Evolutionary conservation across 768 basidiomycete species (phyloP).

Genomic region (Pleurotus salmoneostramineus): DNA sequence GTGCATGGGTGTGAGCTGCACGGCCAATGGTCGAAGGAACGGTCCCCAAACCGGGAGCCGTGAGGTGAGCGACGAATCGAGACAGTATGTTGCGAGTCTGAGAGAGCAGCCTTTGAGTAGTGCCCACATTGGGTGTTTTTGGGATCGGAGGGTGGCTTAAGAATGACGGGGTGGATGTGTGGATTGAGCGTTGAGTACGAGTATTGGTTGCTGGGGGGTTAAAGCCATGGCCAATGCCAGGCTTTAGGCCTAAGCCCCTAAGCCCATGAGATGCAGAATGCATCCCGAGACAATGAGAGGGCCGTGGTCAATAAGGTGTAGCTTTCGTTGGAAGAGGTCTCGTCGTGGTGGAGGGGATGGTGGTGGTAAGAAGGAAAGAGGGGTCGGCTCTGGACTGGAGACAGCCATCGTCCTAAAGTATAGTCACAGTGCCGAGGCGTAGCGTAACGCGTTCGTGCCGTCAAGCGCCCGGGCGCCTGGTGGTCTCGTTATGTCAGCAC

Average conservation of each 20-base stretch:
- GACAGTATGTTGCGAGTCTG: conserved; percentile 53
- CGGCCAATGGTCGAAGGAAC: conserved; percentile 17
- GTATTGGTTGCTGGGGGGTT: conserved; percentile 23
- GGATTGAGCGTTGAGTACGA: conserved; percentile 36
- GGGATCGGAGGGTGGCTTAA: conserved; percentile 27
- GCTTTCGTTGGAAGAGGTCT: background rate
- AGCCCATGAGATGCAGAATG: conserved; percentile 42
- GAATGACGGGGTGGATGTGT: conserved; percentile 31
- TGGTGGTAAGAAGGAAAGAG: background rate
- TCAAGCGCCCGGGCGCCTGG: background rate
- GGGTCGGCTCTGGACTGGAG: background rate
- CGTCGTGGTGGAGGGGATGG: background rate
- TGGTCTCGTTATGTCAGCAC: too few species aligned
- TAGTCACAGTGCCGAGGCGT: background rate
- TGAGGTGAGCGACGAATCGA: conserved; percentile 52
- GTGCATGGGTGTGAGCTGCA: conserved; percentile 12
- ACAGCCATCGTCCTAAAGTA: background rate
- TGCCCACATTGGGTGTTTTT: conserved; percentile 23
- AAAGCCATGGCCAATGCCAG: conserved; percentile 1
- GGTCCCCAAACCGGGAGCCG: conserved; percentile 46
- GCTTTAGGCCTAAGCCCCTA: conserved; percentile 35
- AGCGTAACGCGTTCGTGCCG: background rate
- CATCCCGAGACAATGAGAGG: conserved; percentile 23
- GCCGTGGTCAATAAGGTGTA: background rate
- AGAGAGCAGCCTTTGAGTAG: conserved; percentile 43